These are phyloP conservation scores for Prunus yedoensis DNA, from an alignment of 331 rosid species.

Conservation along the genomic window DNA sequence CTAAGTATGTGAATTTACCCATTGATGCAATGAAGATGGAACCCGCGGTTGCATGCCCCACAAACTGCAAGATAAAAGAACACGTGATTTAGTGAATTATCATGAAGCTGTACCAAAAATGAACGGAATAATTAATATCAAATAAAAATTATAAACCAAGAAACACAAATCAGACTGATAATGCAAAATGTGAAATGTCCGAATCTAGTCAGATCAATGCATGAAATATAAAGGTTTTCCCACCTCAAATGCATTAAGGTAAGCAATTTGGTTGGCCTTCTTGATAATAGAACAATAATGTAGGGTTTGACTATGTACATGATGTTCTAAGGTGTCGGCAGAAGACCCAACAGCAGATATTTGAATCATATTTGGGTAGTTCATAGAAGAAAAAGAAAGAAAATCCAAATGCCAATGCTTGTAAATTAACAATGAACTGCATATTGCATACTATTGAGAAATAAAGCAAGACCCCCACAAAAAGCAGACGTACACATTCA, in stretches of 20 bases:
- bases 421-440: not conserved
- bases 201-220: not conserved
- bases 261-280: not conserved
- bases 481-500: not conserved
- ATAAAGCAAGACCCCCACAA: not conserved
- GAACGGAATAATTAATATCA: too few relatives aligned
- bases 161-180: not conserved
- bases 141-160: not conserved
- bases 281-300: not conserved
- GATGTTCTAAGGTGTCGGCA: not conserved
- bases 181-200: not conserved
- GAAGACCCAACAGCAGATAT: not conserved
- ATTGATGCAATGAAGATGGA: conserved; percentile 90
- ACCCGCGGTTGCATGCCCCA: conserved; percentile 85
- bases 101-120: too few relatives aligned
- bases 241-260: not conserved
- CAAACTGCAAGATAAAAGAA: conserved; percentile 61
- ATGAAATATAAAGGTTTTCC: not conserved
- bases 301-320: not conserved
- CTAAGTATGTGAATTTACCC: conserved; percentile 82
- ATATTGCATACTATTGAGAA: not conserved
- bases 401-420: not conserved
- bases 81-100: not conserved
- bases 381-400: not conserved
- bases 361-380: not conserved